Conservation (phyloP, 305 asterid genomes). For the Rubia peregrina region DNA sequence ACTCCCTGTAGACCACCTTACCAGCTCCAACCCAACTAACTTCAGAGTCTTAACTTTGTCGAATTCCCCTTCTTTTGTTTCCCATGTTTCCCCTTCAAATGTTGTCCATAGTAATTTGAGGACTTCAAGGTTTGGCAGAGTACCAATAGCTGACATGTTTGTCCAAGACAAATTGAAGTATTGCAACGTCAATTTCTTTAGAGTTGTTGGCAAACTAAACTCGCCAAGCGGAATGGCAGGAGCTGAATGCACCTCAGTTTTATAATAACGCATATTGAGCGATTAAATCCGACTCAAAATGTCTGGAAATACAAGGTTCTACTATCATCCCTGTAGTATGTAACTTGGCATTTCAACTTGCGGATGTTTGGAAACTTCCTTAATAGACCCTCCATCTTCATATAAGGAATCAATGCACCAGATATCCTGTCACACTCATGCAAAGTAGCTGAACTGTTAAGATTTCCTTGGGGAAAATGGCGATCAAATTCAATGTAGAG, state of each 20-base stretch:
- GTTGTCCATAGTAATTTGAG: neutral
- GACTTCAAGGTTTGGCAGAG: constrained; percentile 9
- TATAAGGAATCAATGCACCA: neutral
- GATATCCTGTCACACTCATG: neutral
- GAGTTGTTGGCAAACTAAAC: neutral
- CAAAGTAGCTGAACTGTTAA: neutral
- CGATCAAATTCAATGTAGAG: neutral
- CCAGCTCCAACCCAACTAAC: neutral
- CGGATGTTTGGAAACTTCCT: constrained; percentile 8
- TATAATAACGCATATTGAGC: neutral
- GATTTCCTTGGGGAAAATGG: neutral
- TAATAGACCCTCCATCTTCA: neutral
- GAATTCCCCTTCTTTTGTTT: constrained; percentile 8
- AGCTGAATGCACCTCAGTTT: too few species aligned
- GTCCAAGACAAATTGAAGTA: neutral
- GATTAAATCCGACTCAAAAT: neutral
- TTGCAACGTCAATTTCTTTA: neutral
- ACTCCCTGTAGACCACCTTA: neutral
- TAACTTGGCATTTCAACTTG: neutral
- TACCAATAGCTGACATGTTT: neutral
- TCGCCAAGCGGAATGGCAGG: neutral
- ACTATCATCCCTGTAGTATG: neutral
- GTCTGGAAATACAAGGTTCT: neutral
- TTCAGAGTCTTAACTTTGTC: neutral
- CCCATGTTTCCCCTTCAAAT: constrained; percentile 3